Conservation (phyloP, 75 land plant genomes). For the Sequoiadendron giganteum region DNA sequence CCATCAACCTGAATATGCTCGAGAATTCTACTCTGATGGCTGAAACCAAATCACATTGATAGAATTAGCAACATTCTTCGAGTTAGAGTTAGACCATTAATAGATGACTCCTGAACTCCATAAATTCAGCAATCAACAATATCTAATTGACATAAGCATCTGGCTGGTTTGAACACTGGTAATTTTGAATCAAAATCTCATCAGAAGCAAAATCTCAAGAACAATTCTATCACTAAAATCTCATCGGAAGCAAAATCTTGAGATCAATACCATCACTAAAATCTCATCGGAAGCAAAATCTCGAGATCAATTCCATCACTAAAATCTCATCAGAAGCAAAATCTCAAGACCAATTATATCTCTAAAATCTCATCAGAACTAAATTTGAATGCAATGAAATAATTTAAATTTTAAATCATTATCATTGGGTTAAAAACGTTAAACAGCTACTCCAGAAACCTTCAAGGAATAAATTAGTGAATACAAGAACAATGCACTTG, state of each 20-base stretch:
- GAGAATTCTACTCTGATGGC: not conserved
- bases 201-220: too few species aligned
- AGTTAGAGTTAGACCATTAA: not conserved
- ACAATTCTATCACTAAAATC: too few species aligned
- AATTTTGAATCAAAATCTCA: too few species aligned
- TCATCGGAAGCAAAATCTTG: too few species aligned
- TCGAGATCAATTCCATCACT: too few species aligned
- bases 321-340: not conserved
- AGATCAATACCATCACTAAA: too few species aligned
- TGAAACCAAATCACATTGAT: not conserved
- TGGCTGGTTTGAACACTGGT: not conserved
- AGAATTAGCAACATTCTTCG: not conserved
- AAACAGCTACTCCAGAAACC: not conserved
- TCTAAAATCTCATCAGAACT: not conserved
- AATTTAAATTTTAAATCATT: not conserved
- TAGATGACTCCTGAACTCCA: not conserved
- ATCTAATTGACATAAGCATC: not conserved
- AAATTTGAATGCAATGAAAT: not conserved
- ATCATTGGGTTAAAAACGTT: not conserved
- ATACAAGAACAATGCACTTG: not conserved
- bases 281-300: not conserved
- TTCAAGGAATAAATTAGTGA: not conserved
- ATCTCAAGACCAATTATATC: too few species aligned
- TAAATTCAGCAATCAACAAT: not conserved
- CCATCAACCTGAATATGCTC: not conserved